Conservation (phyloP, 768 basidiomycete species). For the Hemileccinum impolitum region DNA sequence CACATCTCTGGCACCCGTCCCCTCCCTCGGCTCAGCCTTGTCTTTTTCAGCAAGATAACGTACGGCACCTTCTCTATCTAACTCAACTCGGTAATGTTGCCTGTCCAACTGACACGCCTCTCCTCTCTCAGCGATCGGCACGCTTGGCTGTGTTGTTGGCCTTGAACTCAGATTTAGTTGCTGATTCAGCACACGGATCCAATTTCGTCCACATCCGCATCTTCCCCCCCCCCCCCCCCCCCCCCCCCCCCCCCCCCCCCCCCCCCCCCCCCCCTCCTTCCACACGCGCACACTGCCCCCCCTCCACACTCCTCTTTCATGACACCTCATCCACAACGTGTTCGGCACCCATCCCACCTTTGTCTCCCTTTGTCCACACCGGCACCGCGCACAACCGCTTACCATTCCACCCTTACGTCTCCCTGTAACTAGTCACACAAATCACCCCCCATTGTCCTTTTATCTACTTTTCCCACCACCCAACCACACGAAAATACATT, state of each 20-base stretch:
- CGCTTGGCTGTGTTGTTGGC: constrained; percentile 20
- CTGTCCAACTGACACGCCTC: constrained; percentile 31
- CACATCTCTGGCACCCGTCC: constrained; percentile 20
- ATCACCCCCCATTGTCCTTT: neutral
- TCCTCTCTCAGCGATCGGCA: constrained; percentile 30
- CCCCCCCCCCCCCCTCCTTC: neutral
- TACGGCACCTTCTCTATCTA: constrained; percentile 32
- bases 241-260: neutral
- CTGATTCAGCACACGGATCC: constrained; percentile 24
- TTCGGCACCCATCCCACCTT: constrained; percentile 2
- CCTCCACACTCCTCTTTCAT: constrained; percentile 8
- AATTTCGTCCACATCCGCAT: constrained; percentile 6
- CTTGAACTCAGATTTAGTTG: constrained; percentile 13
- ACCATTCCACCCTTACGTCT: constrained; percentile 23
- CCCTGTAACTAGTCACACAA: constrained; percentile 16
- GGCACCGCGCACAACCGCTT: constrained; percentile 13
- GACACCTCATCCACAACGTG: constrained; percentile 18
- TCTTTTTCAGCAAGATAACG: constrained; percentile 26
- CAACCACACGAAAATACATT: neutral
- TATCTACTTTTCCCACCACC: neutral
- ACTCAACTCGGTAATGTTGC: constrained; percentile 29
- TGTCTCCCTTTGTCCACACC: constrained; percentile 12
- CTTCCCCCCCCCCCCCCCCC: neutral
- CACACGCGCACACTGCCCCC: constrained; percentile 5
- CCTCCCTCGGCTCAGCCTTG: constrained; percentile 4